Evolutionary conservation across 2,329 filamentous ascomycete genomes (phyloP), one percentile per base, ranked within the genome.

Genomic region (Neospermospora avenae): DNA sequence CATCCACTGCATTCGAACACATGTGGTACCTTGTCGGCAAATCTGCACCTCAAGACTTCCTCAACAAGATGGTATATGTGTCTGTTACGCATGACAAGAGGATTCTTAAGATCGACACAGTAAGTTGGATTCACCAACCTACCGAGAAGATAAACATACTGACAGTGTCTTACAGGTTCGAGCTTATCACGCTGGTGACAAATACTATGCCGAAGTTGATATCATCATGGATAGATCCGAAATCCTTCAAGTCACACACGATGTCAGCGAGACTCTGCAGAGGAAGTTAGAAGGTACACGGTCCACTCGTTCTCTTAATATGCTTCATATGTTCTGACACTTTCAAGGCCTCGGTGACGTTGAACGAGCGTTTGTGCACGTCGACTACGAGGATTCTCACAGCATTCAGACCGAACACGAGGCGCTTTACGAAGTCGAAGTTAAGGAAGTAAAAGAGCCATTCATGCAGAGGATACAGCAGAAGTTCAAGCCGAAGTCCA

Each of bases 11-110:
- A 0, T 79, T 83, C 44, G 84, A 88, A 64, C 91, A 96, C 71
- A 91, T 95, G 70, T 85, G 88, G 71, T 91, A 93, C 69, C 77
- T 95, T 31, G 90, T 88, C 0, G 91, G 91, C 18, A 89, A 89
- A 67, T 89, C 89, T 0, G 90, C 90, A 4, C 85, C 86, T 1
- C 87, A 90, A 0, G 90, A 93, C 68, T 88, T 95, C 77, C 83
- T 92, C 31, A 96, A 95, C 71, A 84, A 96, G 49, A 75, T 96
- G 22, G 80, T 96, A 0, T 97, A 97, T 75, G 82, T 96, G 67
- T 95, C 92, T 1, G 96, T 96, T 89, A 88, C 93, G 20, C 96
- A 96, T 72, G 92, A 92, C 48, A 91, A 89, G 67, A 89, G 89
- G 13, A 96, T 97, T 71, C 86, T 85, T 70, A 87, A 91, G 72